A percentile compares a stretch with the other conserved stretches of the same genome.
Conservation (phyloP, 129 eudicot genomes). For the Logfia minima region DNA sequence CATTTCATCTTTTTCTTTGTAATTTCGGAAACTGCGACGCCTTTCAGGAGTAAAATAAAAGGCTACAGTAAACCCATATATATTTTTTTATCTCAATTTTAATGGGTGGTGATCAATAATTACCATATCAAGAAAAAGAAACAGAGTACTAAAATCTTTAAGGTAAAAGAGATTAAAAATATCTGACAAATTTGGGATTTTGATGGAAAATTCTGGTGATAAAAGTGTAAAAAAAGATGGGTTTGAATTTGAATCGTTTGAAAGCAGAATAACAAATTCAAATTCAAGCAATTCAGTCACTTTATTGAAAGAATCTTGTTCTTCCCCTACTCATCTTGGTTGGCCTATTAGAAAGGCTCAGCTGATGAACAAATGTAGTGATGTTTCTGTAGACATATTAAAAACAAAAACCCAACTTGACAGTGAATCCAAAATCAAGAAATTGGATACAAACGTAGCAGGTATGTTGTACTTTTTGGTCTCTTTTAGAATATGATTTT, state of each 20-base stretch:
- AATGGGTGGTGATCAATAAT: constrained; percentile 5
- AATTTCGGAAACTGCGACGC: constrained; percentile 25
- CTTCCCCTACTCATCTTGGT: constrained; percentile 57
- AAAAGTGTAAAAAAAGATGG: constrained; percentile 35
- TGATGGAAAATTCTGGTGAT: constrained; percentile 45
- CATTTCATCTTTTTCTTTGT: constrained; percentile 27
- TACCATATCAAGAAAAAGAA: constrained; percentile 21
- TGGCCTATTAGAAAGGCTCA: constrained; percentile 78
- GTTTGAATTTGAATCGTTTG: constrained; percentile 44
- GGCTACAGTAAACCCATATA: not conserved
- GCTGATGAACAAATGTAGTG: constrained; percentile 33
- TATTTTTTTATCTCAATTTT: constrained; percentile 9
- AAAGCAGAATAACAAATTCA: constrained; percentile 34
- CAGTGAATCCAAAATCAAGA: constrained; percentile 44
- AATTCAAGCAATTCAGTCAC: constrained; percentile 45
- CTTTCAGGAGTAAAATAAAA: constrained; percentile 9
- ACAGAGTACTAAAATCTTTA: constrained; percentile 23
- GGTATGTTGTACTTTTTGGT: constrained; percentile 41
- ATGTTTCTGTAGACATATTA: constrained; percentile 35
- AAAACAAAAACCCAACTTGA: constrained; percentile 29
- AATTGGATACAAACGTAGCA: constrained; percentile 46
- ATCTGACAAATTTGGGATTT: constrained; percentile 30
- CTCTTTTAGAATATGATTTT: not conserved
- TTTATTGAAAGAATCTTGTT: constrained; percentile 33
- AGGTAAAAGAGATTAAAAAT: constrained; percentile 25